Base-by-base conservation (phyloP, 225 moss, liverwort and hornwort species). In the Asterella californica region DNA sequence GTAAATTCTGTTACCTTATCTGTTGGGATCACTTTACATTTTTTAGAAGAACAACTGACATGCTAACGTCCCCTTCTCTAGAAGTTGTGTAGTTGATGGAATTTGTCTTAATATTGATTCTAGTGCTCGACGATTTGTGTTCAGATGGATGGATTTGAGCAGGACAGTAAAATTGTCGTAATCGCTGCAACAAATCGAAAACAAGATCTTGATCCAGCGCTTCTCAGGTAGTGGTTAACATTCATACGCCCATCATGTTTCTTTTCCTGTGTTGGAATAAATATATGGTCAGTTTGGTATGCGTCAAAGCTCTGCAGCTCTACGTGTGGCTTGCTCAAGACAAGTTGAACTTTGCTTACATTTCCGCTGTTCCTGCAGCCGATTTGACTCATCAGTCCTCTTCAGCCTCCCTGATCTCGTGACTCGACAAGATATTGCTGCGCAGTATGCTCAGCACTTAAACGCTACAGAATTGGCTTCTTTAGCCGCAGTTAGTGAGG, bases 101-200 rank as follows among this genome's bases (percentile, higher is more conserved):
- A 14, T 57, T 57, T 57, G 12, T n/a, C n/a, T n/a, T n/a, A n/a
- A n/a, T n/a, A n/a, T 1, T 57, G 5, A 19, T 57, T 24, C 22
- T 57, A 57, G 22, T 57, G 19, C 19, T 21, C 19, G 19, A 52
- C 60, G 32, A 66, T 30, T n/a, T 48, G 60, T 62, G 66, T 65
- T 38, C 84, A 91, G 90, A 88, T 94, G 90, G 94, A 94, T 62
- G 94, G 94, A 12, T 90, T 94, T 78, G 92, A 94, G 72, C 90
- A 88, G 80, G 90, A 90, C 79, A 90, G 88, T 73, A 91, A 84
- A 84, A 84, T 92, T 54, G 88, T 94, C 68, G 92, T 94, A 65
- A 92, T 94, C 72, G 94, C 94, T 29, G 94, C 94, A 22, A 94
- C 94, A 22, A 94, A 94, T 79, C 88, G 94, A 64, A 94, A 92